Evolutionary conservation across 1,284 basidiomycete species (phyloP), one percentile per base, ranked within the genome.

Genomic region (Coniophora puteana): DNA sequence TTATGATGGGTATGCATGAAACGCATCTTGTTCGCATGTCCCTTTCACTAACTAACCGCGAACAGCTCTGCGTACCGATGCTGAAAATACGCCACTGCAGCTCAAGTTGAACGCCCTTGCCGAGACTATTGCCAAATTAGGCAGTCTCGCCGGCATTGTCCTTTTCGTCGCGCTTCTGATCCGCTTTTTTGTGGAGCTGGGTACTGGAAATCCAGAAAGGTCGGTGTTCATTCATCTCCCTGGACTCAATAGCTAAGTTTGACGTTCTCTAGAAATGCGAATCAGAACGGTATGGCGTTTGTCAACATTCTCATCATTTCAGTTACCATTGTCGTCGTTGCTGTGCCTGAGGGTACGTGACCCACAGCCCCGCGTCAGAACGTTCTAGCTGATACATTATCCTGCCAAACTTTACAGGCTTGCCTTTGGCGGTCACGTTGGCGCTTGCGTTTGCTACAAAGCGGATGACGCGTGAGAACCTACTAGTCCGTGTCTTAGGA

Each of bases 361-460:
- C 8, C n/a, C 21, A 36, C 46, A 28, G 36, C 21, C 12, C n/a
- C 10, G 25, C 25, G 44, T 28, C 8, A 30, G n/a, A 25, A 38
- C 38, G 41, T 40, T 17, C 35, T 36, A 27, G 17, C 36, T 57
- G 25, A 52, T 48, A 23, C 14, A 8, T 40, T 18, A 43, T 32
- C 2, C n/a, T n/a, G n/a, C n/a, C n/a, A n/a, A n/a, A n/a, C n/a
- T n/a, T n/a, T 40, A 30, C 43, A 87, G 89, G 94, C 63, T 73
- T 99, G 8, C 95, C 95, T 11, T 76, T 99, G 37, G 96, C 96
- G 35, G 93, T 98, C 43, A 98, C 94, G 0, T 79, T 99, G 31
- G 95, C 96, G 0, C 74, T 99, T 18, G 92, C 95, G 0, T 98
- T 98, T 58, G 95, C 95, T 0, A 99, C 95, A 34, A 94, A 91